Evolutionary conservation across 345 rosid genomes (phyloP).

Genomic region (Salix exigua): DNA sequence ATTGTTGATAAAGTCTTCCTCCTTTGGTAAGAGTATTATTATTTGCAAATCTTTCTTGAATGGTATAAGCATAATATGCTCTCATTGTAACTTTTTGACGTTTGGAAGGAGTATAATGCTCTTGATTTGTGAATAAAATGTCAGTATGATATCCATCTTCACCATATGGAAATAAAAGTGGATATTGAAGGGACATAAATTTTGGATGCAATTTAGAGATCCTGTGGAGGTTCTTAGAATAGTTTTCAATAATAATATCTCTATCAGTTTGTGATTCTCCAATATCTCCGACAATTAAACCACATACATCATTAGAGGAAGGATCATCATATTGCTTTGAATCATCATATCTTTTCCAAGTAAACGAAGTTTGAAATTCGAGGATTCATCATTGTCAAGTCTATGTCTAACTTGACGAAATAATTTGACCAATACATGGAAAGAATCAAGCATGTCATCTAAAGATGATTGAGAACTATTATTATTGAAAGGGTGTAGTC

Average conservation of each 20-base stretch:
- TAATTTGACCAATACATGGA: not conserved
- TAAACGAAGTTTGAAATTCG: not conserved
- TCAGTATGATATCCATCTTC: not conserved
- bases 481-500: not conserved
- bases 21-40: not conserved
- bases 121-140: not conserved
- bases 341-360: not conserved
- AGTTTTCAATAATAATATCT: not conserved
- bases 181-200: not conserved
- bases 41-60: not conserved
- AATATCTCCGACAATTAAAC: not conserved
- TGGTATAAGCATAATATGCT: not conserved
- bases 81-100: not conserved
- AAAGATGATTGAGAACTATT: accelerated
- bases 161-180: not conserved
- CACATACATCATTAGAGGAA: not conserved
- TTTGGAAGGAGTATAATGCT: not conserved
- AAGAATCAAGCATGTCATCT: not conserved
- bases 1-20: not conserved
- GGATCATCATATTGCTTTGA: not conserved
- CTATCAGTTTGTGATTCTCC: not conserved
- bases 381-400: not conserved
- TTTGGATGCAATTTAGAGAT: not conserved
- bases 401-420: not conserved
- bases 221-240: accelerated